These are phyloP conservation scores for Apiospora marii DNA, from an alignment of 2,329 filamentous ascomycete species.

Conservation along the genomic window DNA sequence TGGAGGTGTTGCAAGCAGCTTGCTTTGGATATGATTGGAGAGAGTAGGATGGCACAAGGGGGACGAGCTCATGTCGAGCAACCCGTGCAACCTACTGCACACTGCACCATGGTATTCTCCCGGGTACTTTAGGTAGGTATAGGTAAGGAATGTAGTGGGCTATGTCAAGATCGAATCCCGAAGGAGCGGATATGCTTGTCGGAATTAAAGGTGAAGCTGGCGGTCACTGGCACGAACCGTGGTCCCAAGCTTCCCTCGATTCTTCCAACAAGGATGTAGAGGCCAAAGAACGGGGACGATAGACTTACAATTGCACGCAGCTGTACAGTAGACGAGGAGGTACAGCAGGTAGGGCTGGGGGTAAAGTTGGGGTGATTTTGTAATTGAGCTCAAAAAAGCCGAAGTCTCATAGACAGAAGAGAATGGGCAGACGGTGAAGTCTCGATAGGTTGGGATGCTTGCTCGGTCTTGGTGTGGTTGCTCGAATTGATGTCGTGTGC, in stretches of 20 bases:
- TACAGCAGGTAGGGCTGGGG: slow-evolving; percentile 9
- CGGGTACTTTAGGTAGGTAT: background rate
- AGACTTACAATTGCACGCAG: slow-evolving; percentile 18
- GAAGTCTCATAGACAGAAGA: slow-evolving; percentile 13
- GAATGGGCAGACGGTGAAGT: slow-evolving; percentile 8
- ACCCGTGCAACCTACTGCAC: background rate
- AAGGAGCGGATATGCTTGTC: slow-evolving; percentile 4
- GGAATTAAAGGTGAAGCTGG: slow-evolving; percentile 17
- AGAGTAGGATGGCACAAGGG: background rate
- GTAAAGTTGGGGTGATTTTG: background rate
- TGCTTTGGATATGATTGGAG: slow-evolving; percentile 1
- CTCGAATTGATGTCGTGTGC: slow-evolving; percentile 25
- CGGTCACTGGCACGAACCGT: slow-evolving; percentile 1
- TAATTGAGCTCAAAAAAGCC: background rate
- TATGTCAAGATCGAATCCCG: background rate
- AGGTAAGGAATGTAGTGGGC: background rate
- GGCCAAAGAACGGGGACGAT: background rate
- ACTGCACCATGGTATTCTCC: background rate
- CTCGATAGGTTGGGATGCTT: slow-evolving; percentile 18
- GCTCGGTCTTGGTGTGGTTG: slow-evolving; percentile 19
- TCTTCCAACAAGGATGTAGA: background rate
- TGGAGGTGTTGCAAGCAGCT: background rate
- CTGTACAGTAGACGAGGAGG: background rate
- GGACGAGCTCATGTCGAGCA: slow-evolving; percentile 7
- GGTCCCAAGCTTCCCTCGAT: slow-evolving; percentile 1